Conservation (phyloP, 1,139 yeast genomes). For the Scheffersomyces quercinus region DNA sequence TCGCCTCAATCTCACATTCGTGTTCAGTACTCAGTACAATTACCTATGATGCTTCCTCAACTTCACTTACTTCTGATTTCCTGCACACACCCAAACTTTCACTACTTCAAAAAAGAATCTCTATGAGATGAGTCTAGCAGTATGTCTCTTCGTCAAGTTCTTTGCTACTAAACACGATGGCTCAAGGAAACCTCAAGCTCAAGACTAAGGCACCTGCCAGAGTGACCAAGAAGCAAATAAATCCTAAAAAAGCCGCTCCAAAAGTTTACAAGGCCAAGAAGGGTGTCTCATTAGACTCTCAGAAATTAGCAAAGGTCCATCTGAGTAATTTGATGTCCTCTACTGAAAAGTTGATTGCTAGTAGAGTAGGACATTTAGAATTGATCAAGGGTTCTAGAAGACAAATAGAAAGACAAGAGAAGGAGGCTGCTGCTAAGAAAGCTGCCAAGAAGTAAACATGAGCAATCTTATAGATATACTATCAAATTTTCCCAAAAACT, state of each 20-base stretch:
- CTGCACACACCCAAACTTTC: background rate
- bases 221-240: conserved; percentile 53
- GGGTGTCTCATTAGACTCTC: conserved; percentile 44
- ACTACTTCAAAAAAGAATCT: background rate
- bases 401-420: conserved; percentile 62
- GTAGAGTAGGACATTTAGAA: conserved; percentile 95
- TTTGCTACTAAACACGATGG: conserved; percentile 35
- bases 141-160: background rate
- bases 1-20: too few species aligned
- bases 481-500: conserved; percentile 12
- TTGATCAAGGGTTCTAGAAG: conserved; percentile 89
- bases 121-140: background rate
- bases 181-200: conserved; percentile 55
- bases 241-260: conserved; percentile 73
- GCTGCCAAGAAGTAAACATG: conserved; percentile 8
- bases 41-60: too few species aligned
- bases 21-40: too few species aligned
- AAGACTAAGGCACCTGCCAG: conserved; percentile 49
- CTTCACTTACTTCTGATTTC: background rate
- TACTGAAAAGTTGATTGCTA: conserved; percentile 83
- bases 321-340: conserved; percentile 64
- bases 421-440: conserved; percentile 24
- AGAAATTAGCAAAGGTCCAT: conserved; percentile 60
- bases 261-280: conserved; percentile 70
- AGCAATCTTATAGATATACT: conserved; percentile 11